These are phyloP conservation scores for Monosiga brevicollis DNA, from an alignment of 78 protist genomes.

Conservation along the genomic window DNA sequence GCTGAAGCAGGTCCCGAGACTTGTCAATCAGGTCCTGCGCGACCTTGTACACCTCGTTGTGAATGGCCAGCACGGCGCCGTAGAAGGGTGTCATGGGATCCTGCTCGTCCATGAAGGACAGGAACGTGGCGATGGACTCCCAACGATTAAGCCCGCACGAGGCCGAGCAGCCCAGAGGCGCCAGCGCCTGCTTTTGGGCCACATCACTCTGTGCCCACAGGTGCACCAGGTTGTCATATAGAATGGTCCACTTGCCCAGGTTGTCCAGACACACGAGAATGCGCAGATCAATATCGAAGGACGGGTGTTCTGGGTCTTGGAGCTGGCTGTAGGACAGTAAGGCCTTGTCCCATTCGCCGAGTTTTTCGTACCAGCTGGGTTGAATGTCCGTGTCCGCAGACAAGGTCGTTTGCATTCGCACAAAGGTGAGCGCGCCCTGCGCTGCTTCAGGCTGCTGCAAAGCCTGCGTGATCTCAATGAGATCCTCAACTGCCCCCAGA, in stretches of 20 bases:
- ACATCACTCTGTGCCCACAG: slow-evolving; percentile 42
- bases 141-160: slow-evolving; percentile 74
- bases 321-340: slow-evolving; percentile 62
- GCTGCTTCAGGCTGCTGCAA: slow-evolving; percentile 93
- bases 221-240: slow-evolving; percentile 31
- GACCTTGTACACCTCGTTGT: slow-evolving; percentile 34
- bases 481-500: slow-evolving; percentile 54
- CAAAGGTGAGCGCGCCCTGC: slow-evolving; percentile 56
- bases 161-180: slow-evolving; percentile 83
- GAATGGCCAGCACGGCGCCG: slow-evolving; percentile 25
- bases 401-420: too few relatives aligned
- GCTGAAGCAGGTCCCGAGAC: slow-evolving; percentile 64
- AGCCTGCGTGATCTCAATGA: slow-evolving; percentile 84
- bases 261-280: slow-evolving; percentile 83
- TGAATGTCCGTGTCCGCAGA: slow-evolving; percentile 45
- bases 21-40: slow-evolving; percentile 57
- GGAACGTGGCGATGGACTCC: slow-evolving; percentile 33
- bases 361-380: slow-evolving; percentile 88
- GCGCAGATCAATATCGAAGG: slow-evolving; percentile 53
- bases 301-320: slow-evolving; percentile 38
- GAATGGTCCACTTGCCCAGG: slow-evolving; percentile 68
- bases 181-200: slow-evolving; percentile 17
- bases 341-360: slow-evolving; percentile 91
- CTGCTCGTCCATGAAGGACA: slow-evolving; percentile 12
- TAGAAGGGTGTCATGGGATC: neutral